Evolutionary conservation across 495 filamentous ascomycete genomes (phyloP), one percentile per base, ranked within the genome.

Genomic region (Hyaloscypha bicolor): DNA sequence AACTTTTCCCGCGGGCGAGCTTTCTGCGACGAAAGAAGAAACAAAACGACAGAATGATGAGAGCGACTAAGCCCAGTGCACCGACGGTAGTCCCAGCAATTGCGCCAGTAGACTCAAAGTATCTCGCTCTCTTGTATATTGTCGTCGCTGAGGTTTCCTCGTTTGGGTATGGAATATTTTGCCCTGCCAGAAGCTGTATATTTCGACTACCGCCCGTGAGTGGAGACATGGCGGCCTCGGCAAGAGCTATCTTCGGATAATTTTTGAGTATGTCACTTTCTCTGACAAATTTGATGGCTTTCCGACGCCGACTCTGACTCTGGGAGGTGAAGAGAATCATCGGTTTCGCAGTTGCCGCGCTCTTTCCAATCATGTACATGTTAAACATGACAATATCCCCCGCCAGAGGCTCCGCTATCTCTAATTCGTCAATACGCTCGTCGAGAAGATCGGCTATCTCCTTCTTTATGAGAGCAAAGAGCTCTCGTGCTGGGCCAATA

Each of bases 331-430:
- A 64, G 25, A 64, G 4, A 39, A 64, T 9, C 5, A 30, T 56
- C 4, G 62, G 62, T 19, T 39, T 5, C 14, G 51, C 62, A 5
- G 52, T 37, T 4, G 62, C 4, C 8, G 11, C 12, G 12, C 25
- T 32, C 30, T 39, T 55, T 8, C 62, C 62, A 19, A 64, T 39
- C 62, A 64, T 64, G 51, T 56, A 64, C 62, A 64, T 64, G 21
- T 32, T 14, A 52, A 64, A 64, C 21, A 32, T 14, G 21, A 64
- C 6, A 9, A 64, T 37, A 30, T 64, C 19, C 55, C 62, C 62
- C 6, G 48, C 62, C 5, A 55, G 45, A 14, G 25, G 62, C 29
- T 64, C 62, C 4, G 30, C 48, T 25, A 32, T 45, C 25, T 64
- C 62, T 8, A 64, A 6, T 8, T 64, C 62, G 4, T 56, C 48